phyloP scores from a whole-genome alignment of 352 stramenopile genomes.

The Phytophthora constricta region DNA sequence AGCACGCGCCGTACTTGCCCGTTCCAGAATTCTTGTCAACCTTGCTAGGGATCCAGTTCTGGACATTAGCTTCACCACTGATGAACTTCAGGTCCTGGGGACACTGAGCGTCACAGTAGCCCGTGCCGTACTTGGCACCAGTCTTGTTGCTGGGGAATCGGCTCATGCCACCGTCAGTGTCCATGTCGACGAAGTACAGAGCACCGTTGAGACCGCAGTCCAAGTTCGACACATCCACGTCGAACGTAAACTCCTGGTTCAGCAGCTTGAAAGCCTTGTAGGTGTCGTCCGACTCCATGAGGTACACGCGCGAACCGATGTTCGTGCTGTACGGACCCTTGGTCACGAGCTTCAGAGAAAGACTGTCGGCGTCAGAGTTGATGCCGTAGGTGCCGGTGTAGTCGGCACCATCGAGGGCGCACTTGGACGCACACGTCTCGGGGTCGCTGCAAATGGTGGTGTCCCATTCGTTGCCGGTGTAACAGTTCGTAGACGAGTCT shows the following conservation, averaged over 20 bases:
- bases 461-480: slow-evolving; percentile 45
- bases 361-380: slow-evolving; percentile 16
- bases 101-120: slow-evolving; percentile 40
- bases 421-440: slow-evolving; percentile 38
- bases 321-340: slow-evolving; percentile 44
- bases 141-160: slow-evolving; percentile 35
- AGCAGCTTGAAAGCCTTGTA: slow-evolving; percentile 54
- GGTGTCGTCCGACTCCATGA: slow-evolving; percentile 26
- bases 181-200: slow-evolving; percentile 58
- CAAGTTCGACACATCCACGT: slow-evolving; percentile 47
- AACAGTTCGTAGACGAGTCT: slow-evolving; percentile 32
- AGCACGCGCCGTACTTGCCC: slow-evolving; percentile 48
- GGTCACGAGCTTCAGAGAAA: slow-evolving; percentile 43
- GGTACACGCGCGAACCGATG: slow-evolving; percentile 48
- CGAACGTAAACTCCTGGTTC: slow-evolving; percentile 52
- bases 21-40: slow-evolving; percentile 3
- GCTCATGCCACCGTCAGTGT: slow-evolving; percentile 39
- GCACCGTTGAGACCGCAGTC: slow-evolving; percentile 50
- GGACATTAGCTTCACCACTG: slow-evolving; percentile 47
- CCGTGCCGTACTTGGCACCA: slow-evolving; percentile 34
- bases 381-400: slow-evolving; percentile 52
- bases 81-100: slow-evolving; percentile 58
- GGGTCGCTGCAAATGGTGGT: slow-evolving; percentile 36
- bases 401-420: slow-evolving; percentile 45
- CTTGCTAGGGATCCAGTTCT: neutral